Base-by-base conservation (phyloP, 441 rosid species). In the Croton laevigatus region DNA sequence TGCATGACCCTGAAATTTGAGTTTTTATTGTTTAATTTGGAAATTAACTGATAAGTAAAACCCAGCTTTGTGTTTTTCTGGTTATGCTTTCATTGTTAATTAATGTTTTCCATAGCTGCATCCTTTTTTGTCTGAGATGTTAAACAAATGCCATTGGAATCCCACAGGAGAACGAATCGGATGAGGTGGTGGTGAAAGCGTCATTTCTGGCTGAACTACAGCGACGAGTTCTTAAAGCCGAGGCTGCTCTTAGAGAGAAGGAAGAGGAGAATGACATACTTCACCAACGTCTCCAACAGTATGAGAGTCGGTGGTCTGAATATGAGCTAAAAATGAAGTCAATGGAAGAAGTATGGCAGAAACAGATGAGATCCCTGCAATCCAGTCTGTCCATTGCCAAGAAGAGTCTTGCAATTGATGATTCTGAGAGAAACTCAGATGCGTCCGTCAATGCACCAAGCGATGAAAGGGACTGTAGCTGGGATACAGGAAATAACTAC, bases 301-400 rank as follows among this genome's bases (percentile, higher is more conserved):
- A 96, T 27, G 97, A 96, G 79, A 90, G 80, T 79, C 96, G 98
- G 45, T 96, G 99, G 99, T 91, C 94, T 17, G 98, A 96, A 66
- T 93, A 91, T 38, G 98, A 96, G 81, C 75, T 85, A 58, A 96
- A 93, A 81, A 93, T 96, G 99, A 96, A 93, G 79, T 96, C 99
- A 66, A 96, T 96, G 99, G 99, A 96, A 80, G 97, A 96, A 76
- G 90, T 91, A 73, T 93, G 99, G 98, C 99, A 96, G 74, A 96
- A 96, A 73, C 98, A 96, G 83, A 96, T 93, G 99, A 77, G 98
- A 73, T 96, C 99, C 1, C 83, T 96, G 63, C 97, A 96, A 66
- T 96, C 98, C 36, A 93, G 98, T 66, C 96, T 92, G 46, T 96
- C 99, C 27, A 96, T 96, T 57, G 99, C 98, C 65, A 96, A 93